These are phyloP conservation scores for Rhizoctonia solani DNA, from an alignment of 1,284 basidiomycete genomes.

Conservation along the genomic window DNA sequence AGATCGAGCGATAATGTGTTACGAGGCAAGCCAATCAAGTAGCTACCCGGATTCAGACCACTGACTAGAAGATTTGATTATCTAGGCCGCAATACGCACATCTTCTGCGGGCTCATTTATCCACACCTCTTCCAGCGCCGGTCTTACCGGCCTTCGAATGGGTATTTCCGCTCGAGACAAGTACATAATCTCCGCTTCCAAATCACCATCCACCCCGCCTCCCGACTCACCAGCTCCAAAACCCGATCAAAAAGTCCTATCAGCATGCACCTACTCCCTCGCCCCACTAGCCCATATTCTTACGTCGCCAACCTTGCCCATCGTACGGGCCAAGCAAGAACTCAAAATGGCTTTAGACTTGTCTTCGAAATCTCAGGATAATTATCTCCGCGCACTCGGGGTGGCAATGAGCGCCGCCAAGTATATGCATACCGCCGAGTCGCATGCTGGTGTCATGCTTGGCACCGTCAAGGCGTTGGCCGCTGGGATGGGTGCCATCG, in stretches of 20 bases:
- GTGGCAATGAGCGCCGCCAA: slow-evolving; percentile 68
- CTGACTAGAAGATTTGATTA: slow-evolving; percentile 56
- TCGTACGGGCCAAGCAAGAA: slow-evolving; percentile 53
- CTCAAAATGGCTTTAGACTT: slow-evolving; percentile 62
- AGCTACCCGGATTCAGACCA: slow-evolving; percentile 41
- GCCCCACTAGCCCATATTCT: slow-evolving; percentile 12
- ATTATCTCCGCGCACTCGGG: slow-evolving; percentile 68
- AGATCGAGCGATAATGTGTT: slow-evolving; percentile 61
- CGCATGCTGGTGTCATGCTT: slow-evolving; percentile 67
- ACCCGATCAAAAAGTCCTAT: not conserved
- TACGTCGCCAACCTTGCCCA: not conserved
- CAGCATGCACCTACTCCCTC: slow-evolving; percentile 35
- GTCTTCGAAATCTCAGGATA: slow-evolving; percentile 63
- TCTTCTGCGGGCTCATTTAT: slow-evolving; percentile 13
- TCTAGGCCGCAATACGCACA: slow-evolving; percentile 49
- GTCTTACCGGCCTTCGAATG: slow-evolving; percentile 37
- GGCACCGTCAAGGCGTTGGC: slow-evolving; percentile 67
- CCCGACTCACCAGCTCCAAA: not conserved
- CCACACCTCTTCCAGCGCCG: slow-evolving; percentile 12
- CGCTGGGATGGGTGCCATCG: slow-evolving; percentile 63
- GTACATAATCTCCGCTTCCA: slow-evolving; percentile 34
- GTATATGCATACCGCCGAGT: slow-evolving; percentile 67
- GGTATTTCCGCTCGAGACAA: slow-evolving; percentile 37
- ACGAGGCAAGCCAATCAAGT: slow-evolving; percentile 45
- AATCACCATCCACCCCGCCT: slow-evolving; percentile 29